phyloP scores from a whole-genome alignment of 1,284 basidiomycete species.

The Leucoagaricus sp. region DNA sequence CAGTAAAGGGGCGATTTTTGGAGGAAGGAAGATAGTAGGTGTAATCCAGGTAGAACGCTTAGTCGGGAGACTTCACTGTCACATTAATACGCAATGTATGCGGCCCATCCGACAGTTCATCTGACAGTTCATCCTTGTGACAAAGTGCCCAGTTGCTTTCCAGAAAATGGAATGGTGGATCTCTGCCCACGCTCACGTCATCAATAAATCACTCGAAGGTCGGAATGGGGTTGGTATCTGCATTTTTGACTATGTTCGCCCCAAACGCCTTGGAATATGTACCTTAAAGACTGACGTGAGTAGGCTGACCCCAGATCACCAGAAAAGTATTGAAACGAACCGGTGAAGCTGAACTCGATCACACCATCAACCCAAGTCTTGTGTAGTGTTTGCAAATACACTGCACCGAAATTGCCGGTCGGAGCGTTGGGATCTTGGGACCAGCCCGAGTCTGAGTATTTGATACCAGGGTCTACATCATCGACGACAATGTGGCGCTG shows the following conservation, averaged over 20 bases:
- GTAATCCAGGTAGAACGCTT: neutral
- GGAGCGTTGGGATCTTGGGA: conserved; percentile 19
- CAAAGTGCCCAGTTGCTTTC: conserved; percentile 27
- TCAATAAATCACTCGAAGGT: conserved; percentile 28
- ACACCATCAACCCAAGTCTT: conserved; percentile 5
- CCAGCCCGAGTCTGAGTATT: conserved; percentile 22
- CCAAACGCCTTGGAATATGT: conserved; percentile 19
- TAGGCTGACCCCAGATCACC: neutral
- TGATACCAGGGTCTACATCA: conserved; percentile 24
- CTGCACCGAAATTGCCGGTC: conserved; percentile 22
- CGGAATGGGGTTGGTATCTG: conserved; percentile 17
- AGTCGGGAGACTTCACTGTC: neutral
- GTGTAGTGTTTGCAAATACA: conserved; percentile 25
- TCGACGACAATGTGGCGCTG: conserved; percentile 23
- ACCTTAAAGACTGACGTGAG: conserved; percentile 8
- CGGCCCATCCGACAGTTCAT: conserved; percentile 11
- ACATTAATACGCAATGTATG: conserved; percentile 16
- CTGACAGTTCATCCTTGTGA: neutral
- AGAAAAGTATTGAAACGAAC: neutral
- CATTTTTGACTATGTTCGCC: conserved; percentile 12
- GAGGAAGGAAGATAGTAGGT: neutral
- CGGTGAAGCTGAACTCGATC: neutral
- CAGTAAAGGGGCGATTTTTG: neutral
- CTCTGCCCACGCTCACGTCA: conserved; percentile 19
- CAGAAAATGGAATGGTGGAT: conserved; percentile 4